phyloP scores from a whole-genome alignment of 495 filamentous ascomycete species.

The Choiromyces venosus region DNA sequence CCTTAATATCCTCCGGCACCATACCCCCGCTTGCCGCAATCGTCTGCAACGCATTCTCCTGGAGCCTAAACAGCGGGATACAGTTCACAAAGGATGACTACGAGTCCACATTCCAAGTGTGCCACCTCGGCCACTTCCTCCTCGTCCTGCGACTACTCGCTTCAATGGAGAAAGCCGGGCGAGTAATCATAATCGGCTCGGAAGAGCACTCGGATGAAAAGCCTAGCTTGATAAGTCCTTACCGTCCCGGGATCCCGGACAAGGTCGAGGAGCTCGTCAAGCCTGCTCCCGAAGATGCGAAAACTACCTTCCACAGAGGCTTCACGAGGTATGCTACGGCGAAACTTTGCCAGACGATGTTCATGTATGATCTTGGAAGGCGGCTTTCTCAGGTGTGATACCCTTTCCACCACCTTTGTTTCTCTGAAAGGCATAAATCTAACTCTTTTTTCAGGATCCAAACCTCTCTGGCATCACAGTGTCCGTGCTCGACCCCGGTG shows the following conservation, averaged over 20 bases:
- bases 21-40: constrained; percentile 10
- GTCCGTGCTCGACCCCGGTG: neutral
- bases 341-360: neutral
- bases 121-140: neutral
- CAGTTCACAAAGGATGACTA: constrained; percentile 8
- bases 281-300: neutral
- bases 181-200: neutral
- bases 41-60: constrained; percentile 12
- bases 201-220: neutral
- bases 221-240: neutral
- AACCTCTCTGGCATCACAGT: neutral
- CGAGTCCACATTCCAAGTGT: constrained; percentile 12
- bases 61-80: constrained; percentile 10
- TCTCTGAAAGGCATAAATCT: neutral
- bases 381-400: neutral
- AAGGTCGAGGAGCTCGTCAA: constrained; percentile 1
- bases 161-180: neutral
- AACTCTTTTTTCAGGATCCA: neutral
- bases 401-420: neutral
- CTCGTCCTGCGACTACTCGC: neutral
- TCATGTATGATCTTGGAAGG: neutral
- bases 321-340: neutral
- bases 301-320: neutral
- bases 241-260: neutral
- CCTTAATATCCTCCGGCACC: constrained; percentile 1